Evolutionary conservation across 352 stramenopile genomes (phyloP).

Genomic region (Globisporangium perplexum): DNA sequence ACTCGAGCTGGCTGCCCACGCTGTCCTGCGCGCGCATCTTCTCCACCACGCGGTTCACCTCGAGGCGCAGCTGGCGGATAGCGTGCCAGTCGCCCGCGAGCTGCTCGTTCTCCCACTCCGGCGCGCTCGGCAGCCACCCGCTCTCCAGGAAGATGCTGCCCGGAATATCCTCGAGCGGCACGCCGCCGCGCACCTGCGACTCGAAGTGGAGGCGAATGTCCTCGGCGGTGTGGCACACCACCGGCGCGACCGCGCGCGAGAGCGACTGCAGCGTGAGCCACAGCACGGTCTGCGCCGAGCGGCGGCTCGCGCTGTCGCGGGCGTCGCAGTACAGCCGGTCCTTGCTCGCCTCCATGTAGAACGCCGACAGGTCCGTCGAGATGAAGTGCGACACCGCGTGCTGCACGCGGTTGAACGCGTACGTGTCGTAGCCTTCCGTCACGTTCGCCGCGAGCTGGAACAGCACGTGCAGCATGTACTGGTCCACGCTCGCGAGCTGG

Average conservation of each 20-base stretch:
- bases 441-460: slow-evolving; percentile 77
- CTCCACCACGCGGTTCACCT: slow-evolving; percentile 78
- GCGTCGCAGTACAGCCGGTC: slow-evolving; percentile 96
- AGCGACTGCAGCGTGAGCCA: slow-evolving; percentile 61
- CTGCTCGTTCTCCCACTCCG: slow-evolving; percentile 43
- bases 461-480: slow-evolving; percentile 95
- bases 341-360: slow-evolving; percentile 98
- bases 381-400: slow-evolving; percentile 92
- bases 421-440: slow-evolving; percentile 76
- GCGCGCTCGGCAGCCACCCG: slow-evolving; percentile 46
- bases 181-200: slow-evolving; percentile 25
- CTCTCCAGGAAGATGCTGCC: slow-evolving; percentile 75
- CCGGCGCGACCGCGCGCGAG: slow-evolving; percentile 72
- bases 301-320: slow-evolving; percentile 71
- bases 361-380: slow-evolving; percentile 94
- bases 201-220: slow-evolving; percentile 92
- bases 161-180: slow-evolving; percentile 43
- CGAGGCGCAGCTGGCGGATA: slow-evolving; percentile 82
- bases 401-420: slow-evolving; percentile 90
- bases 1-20: slow-evolving; percentile 71
- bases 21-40: slow-evolving; percentile 45
- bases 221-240: slow-evolving; percentile 95
- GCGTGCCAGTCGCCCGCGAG: slow-evolving; percentile 81
- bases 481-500: slow-evolving; percentile 89
- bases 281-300: slow-evolving; percentile 86